A percentile compares a stretch with the other conserved stretches of the same genome.
Conservation (phyloP, 192 early-diverging fungal species). For the Coemansia sp. region DNA sequence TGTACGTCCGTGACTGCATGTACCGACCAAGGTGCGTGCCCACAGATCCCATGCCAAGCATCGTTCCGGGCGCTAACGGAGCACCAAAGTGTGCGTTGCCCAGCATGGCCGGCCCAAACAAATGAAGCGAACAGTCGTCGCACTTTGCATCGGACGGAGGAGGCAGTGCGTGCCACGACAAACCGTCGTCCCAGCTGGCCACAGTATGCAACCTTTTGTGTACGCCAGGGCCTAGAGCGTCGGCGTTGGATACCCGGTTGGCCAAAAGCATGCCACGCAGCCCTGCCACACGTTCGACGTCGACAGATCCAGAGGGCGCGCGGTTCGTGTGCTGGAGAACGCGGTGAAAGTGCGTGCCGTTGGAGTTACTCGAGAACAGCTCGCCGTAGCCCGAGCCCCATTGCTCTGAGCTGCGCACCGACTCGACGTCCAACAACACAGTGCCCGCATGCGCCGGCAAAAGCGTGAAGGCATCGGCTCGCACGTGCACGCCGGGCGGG, state of each 20-base stretch:
- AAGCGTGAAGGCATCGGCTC: conserved; percentile 81
- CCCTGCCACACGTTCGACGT: conserved; percentile 89
- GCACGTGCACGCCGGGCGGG: conserved; percentile 76
- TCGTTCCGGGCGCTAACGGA: conserved; percentile 69
- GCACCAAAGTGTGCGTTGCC: conserved; percentile 64
- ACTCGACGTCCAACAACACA: conserved; percentile 78
- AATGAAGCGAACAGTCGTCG: conserved; percentile 70
- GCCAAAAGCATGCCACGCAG: conserved; percentile 83
- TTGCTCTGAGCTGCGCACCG: conserved; percentile 52
- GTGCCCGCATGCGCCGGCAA: conserved; percentile 78
- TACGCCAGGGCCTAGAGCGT: conserved; percentile 57
- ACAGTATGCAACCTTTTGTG: conserved; percentile 69
- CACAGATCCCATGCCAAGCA: conserved; percentile 91
- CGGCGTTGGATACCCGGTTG: conserved; percentile 79
- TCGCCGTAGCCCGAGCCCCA: conserved; percentile 46
- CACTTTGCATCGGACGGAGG: conserved; percentile 54
- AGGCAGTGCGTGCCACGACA: conserved; percentile 64
- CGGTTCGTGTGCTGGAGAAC: conserved; percentile 82
- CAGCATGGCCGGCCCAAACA: conserved; percentile 72
- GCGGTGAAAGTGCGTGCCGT: conserved; percentile 77
- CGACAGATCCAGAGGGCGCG: conserved; percentile 70
- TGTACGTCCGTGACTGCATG: conserved; percentile 67
- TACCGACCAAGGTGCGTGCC: conserved; percentile 64
- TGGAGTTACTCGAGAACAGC: conserved; percentile 86
- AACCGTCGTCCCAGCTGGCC: conserved; percentile 91